Conservation (phyloP, 2,329 filamentous ascomycete species). For the Zymoseptoria crescenta region DNA sequence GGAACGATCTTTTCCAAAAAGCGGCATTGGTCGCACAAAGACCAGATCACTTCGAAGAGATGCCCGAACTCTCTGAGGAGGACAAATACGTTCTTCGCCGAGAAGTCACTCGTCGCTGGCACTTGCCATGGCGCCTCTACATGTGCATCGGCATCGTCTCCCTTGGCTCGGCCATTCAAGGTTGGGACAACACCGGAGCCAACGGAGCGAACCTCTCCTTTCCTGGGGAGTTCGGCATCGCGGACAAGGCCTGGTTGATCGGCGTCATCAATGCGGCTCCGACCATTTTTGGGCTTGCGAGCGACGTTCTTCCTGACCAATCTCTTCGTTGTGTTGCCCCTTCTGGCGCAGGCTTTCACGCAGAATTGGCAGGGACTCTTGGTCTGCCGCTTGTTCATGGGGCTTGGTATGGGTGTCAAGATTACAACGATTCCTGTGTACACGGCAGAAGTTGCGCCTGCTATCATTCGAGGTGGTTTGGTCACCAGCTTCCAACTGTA, state of each 20-base stretch:
- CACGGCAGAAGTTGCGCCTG: slow-evolving; percentile 37
- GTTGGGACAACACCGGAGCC: slow-evolving; percentile 27
- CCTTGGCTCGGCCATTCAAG: slow-evolving; percentile 17
- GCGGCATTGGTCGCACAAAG: slow-evolving; percentile 46
- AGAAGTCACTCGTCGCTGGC: slow-evolving; percentile 45
- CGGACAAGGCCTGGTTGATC: slow-evolving; percentile 16
- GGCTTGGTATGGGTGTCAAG: slow-evolving; percentile 40
- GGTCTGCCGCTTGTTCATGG: slow-evolving; percentile 60
- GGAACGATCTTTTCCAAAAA: slow-evolving; percentile 44
- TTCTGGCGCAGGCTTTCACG: slow-evolving; percentile 53
- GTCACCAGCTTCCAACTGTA: slow-evolving; percentile 35
- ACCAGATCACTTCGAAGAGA: slow-evolving; percentile 41
- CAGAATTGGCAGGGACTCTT: slow-evolving; percentile 66
- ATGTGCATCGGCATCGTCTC: slow-evolving; percentile 31
- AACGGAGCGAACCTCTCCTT: slow-evolving; percentile 28
- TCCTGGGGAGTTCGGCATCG: slow-evolving; percentile 21
- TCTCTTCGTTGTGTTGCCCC: slow-evolving; percentile 52
- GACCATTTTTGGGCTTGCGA: slow-evolving; percentile 30
- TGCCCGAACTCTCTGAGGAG: slow-evolving; percentile 39
- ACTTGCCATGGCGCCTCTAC: slow-evolving; percentile 43
- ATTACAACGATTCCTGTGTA: slow-evolving; percentile 40
- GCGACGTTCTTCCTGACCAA: slow-evolving; percentile 31
- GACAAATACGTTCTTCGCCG: slow-evolving; percentile 37
- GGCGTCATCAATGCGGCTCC: slow-evolving; percentile 45
- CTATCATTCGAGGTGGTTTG: slow-evolving; percentile 38